Percentiles rank a stretch among this genome's conserved stretches.
Evolutionary conservation across 768 basidiomycete species (phyloP).

Genomic region (Dioszegia crocea): DNA sequence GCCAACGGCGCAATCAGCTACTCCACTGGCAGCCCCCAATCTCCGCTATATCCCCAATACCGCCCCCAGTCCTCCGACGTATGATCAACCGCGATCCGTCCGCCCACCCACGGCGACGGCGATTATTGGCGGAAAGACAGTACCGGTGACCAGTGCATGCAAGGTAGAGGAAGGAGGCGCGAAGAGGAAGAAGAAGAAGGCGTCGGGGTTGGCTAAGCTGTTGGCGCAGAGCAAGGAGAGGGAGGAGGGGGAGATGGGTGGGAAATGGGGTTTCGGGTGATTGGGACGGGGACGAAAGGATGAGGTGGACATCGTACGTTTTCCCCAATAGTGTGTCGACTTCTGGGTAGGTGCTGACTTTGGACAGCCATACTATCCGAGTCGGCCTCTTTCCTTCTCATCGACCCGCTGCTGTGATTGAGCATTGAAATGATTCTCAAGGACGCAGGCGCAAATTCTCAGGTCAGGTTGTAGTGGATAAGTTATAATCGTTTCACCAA

Average conservation of each 20-base stretch:
- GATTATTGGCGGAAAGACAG: neutral
- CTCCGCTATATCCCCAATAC: constrained; percentile 23
- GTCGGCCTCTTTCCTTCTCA: no score
- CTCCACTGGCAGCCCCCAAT: constrained; percentile 12
- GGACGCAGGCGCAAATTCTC: no score
- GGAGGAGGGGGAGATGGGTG: constrained; percentile 10
- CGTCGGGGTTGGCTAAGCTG: constrained; percentile 36
- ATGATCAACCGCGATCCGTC: constrained; percentile 15
- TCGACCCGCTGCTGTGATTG: no score
- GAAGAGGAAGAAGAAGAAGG: constrained; percentile 35
- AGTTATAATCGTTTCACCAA: no score
- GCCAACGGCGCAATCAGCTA: neutral
- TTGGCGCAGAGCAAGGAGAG: constrained; percentile 40
- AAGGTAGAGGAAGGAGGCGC: neutral
- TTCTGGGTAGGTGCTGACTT: no score
- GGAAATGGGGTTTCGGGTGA: constrained; percentile 33
- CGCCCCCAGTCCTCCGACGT: constrained; percentile 30
- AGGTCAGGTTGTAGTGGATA: no score
- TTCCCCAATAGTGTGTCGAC: no score
- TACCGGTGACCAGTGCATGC: neutral
- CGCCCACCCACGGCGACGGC: constrained; percentile 4
- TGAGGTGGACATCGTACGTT: no score
- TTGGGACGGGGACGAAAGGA: neutral
- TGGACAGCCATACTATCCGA: no score
- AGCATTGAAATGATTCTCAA: no score